Evolutionary conservation across 164 flowering plant species (phyloP).

Genomic region (Saururus chinensis): DNA sequence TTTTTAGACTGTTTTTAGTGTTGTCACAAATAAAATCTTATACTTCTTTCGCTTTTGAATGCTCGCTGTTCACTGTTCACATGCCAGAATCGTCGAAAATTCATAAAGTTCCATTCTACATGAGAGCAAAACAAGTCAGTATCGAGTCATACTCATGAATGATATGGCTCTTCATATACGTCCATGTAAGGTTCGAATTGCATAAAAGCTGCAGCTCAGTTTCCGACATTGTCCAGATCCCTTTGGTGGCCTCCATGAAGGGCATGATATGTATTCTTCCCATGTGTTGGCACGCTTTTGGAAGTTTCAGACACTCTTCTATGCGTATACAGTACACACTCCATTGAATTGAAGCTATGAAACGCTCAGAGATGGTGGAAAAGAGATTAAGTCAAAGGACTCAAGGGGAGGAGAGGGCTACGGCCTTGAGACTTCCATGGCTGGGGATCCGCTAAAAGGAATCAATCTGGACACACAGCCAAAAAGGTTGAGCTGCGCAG

Average conservation of each 20-base stretch:
- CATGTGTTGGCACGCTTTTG: conserved; percentile 11
- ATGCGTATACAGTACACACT: neutral
- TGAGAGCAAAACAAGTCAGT: too few relatives aligned
- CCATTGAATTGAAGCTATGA: neutral
- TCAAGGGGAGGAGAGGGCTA: neutral
- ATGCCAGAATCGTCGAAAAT: too few relatives aligned
- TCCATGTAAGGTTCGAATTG: neutral
- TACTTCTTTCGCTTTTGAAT: too few relatives aligned
- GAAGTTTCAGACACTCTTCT: conserved; percentile 1
- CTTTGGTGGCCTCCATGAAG: conserved; percentile 8
- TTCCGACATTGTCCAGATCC: conserved; percentile 6
- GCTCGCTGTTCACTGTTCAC: too few relatives aligned
- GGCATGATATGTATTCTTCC: conserved; percentile 2
- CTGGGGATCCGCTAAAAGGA: neutral
- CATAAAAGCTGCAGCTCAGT: neutral
- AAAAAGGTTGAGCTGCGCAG: neutral
- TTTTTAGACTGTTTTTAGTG: too few relatives aligned
- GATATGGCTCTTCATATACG: neutral
- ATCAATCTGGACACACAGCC: neutral
- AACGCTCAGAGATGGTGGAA: neutral
- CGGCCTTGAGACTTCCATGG: neutral
- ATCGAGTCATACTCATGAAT: neutral
- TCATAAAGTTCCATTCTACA: too few relatives aligned
- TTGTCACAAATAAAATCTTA: too few relatives aligned
- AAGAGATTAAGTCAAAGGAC: neutral